A percentile compares a stretch with the other conserved stretches of the same genome.
Conservation (phyloP, 2,329 filamentous ascomycete species). For the Nothophoma quercina region DNA sequence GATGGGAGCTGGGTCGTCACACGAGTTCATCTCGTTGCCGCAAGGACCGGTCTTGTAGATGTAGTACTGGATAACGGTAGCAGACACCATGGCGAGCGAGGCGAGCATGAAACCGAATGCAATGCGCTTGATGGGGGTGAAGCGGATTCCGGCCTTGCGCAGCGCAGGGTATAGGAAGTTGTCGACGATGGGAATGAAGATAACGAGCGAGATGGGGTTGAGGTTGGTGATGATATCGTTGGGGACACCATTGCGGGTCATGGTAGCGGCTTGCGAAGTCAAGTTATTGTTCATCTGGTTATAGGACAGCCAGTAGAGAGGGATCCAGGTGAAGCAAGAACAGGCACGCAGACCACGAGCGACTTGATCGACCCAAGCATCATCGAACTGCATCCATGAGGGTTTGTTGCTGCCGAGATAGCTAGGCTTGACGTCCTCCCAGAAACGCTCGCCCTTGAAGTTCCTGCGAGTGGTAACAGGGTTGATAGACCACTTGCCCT, state of each 20-base stretch:
- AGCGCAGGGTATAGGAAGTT: conserved; percentile 60
- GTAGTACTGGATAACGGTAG: conserved; percentile 62
- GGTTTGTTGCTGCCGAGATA: conserved; percentile 66
- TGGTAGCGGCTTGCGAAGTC: conserved; percentile 63
- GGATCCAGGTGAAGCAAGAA: conserved; percentile 62
- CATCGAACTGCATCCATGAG: conserved; percentile 81
- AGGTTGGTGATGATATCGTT: conserved; percentile 65
- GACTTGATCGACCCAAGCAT: conserved; percentile 75
- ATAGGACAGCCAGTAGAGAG: conserved; percentile 56
- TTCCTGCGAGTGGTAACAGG: conserved; percentile 66
- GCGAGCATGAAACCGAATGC: conserved; percentile 59
- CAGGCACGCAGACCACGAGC: conserved; percentile 50
- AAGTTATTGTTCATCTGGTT: conserved; percentile 65
- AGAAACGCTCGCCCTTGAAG: conserved; percentile 66
- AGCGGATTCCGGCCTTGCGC: conserved; percentile 56
- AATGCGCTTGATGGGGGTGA: conserved; percentile 64
- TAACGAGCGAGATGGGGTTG: conserved; percentile 61
- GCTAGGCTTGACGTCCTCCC: conserved; percentile 74
- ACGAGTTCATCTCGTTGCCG: conserved; percentile 63
- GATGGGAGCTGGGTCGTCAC: conserved; percentile 64
- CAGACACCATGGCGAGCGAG: conserved; percentile 58
- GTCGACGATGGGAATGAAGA: conserved; percentile 64
- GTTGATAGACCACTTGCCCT: conserved; percentile 69
- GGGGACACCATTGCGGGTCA: conserved; percentile 61
- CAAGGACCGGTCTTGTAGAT: conserved; percentile 71